Base-by-base conservation (phyloP, 2,329 filamentous ascomycete genomes). In the Aspergillus bombycis region DNA sequence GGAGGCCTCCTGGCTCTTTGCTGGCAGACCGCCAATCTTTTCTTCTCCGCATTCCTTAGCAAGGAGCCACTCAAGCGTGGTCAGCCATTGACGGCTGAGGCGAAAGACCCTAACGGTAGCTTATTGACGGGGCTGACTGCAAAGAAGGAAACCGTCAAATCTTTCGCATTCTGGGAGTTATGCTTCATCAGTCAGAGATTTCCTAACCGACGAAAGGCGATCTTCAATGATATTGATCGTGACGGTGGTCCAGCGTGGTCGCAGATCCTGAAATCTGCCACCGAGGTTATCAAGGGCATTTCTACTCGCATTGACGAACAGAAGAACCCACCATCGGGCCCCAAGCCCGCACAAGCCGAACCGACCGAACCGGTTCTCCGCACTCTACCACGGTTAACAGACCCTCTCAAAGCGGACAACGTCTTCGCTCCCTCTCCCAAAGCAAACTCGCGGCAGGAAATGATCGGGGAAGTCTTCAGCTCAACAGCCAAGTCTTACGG, bases 81-180 rank as follows among this genome's bases (percentile, higher is more conserved):
- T n/a, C 86, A 89, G 71, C 93, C 94, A 4, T 85, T 98, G 61
- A 97, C 93, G 0, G 86, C 86, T 21, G 91, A 94, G 68, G 92
- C 93, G 19, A 95, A 92, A 73, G 94, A 97, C 76, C 92, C 94
- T 0, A 98, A 97, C 72, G 93, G 93, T 41, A 97, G 92, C 74
- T 83, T 98, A 32, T 77, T 98, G 56, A 93, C 89, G 62, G 94
- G 94, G 0, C 78, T 98, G 53, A 94, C 89, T 75, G 90, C 90
- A 67, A 95, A 93, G 79, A 95, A 94, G 76, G 84, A 92, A 10
- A 83, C 91, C 11, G 88, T 92, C 64, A 89, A 87, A 85, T 86
- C 88, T 0, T 96, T 96, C 76, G 94, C 94, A 19, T 91, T 96
- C 77, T 97, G 94, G 94, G 94, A 98, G 74, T 82, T 97, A 32